Base-by-base conservation (phyloP, 2,329 filamentous ascomycete species). In the Pyrenophora tritici-repentis region DNA sequence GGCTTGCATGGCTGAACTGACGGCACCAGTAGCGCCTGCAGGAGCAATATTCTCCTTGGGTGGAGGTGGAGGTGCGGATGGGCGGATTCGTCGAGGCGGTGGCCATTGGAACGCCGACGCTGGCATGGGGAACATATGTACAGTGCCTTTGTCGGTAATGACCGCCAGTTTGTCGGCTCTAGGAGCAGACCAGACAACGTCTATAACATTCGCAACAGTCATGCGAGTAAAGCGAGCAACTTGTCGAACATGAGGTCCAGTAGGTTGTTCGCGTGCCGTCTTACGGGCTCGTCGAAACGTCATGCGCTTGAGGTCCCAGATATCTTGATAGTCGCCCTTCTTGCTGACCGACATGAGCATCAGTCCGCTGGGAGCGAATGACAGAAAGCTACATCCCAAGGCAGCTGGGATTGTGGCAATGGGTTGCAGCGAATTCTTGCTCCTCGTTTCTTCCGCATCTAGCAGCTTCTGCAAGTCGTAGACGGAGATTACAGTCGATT, bases 141-240 rank as follows among this genome's bases (percentile, higher is more conserved):
- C 86, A 7, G 94, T 99, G n/a, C 93, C 91, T 62, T 92, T 89
- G 66, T 96, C 91, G 0, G 94, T 97, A 20, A 97, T 86, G 76
- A 99, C 86, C 1, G 92, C 93, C 33, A 95, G 77, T 51, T 89
- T 87, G 68, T 96, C 90, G 17, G 90, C 90, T 48, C 87, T 86
- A 3, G 90, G 90, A 47, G 84, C 83, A 1, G 88, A 88, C 94
- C 94, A 99, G 3, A 86, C 85, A 35, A 96, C 89, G 66, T 97
- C 93, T 17, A 97, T 84, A 47, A 97, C 90, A 46, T 90, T 89
- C 3, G 94, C 91, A 41, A 93, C 88, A 2, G 93, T 97, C 83
- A 97, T 88, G 34, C 94, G 86, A 16, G 90, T 90, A 68, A 96
- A 97, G 53, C 92, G 86, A 6, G 91, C 90, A 53, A 97, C 81